These are phyloP conservation scores for Colletotrichum paranaense DNA, from an alignment of 2,329 filamentous ascomycete species.

Conservation along the genomic window DNA sequence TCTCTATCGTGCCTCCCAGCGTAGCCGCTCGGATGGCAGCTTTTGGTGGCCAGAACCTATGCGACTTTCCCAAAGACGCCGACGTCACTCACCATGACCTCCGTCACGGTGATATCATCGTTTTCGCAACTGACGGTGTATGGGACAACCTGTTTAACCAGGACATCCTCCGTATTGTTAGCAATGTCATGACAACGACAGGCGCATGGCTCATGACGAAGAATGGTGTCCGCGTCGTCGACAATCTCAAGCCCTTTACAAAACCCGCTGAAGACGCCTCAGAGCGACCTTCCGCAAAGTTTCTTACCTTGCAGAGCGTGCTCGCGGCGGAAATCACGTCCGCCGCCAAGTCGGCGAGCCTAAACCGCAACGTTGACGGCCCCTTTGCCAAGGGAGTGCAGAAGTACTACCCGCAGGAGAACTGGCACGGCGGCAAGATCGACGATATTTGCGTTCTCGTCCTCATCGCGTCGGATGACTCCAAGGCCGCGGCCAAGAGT, in stretches of 20 bases:
- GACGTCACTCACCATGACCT: conserved; percentile 81
- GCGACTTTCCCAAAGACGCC: conserved; percentile 87
- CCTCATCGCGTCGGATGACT: conserved; percentile 78
- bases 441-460: conserved; percentile 95
- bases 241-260: conserved; percentile 67
- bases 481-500: conserved; percentile 41
- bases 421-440: conserved; percentile 91
- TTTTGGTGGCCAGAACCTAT: conserved; percentile 85
- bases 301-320: conserved; percentile 75
- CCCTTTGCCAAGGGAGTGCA: conserved; percentile 97
- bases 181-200: conserved; percentile 76
- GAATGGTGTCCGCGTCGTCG: conserved; percentile 69
- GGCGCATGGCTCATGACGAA: conserved; percentile 79
- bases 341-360: conserved; percentile 86
- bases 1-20: conserved; percentile 85
- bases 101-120: conserved; percentile 90
- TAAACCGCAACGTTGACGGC: conserved; percentile 84
- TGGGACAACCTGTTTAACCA: conserved; percentile 96
- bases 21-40: conserved; percentile 83
- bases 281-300: conserved; percentile 36
- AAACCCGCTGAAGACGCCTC: conserved; percentile 49
- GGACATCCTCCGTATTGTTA: conserved; percentile 85
- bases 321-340: conserved; percentile 83
- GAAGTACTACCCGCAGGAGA: conserved; percentile 85
- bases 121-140: conserved; percentile 94